Evolutionary conservation across 768 basidiomycete species (phyloP).

Genomic region (Suillus brevipes): DNA sequence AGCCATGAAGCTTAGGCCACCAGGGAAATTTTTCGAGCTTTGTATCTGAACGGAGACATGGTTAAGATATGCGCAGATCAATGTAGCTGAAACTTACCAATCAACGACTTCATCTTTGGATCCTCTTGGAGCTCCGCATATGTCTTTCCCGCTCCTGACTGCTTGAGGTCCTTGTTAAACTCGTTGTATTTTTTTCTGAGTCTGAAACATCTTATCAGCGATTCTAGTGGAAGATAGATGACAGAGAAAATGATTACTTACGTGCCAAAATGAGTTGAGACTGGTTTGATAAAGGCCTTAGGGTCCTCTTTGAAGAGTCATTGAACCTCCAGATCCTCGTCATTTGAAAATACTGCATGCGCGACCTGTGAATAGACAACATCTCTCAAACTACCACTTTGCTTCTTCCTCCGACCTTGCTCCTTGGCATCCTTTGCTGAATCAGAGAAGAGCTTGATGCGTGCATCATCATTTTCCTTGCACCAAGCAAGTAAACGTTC

Average conservation of each 20-base stretch:
- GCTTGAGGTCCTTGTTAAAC: background rate
- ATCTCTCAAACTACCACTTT: background rate
- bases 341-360: background rate
- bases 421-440: slow-evolving; percentile 4
- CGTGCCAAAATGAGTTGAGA: background rate
- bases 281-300: background rate
- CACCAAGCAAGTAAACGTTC: background rate
- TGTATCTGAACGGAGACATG: background rate
- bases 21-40: slow-evolving; percentile 10
- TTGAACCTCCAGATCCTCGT: background rate
- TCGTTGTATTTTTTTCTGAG: background rate
- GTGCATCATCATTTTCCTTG: background rate
- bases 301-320: background rate
- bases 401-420: background rate
- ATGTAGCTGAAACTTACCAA: background rate
- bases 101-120: background rate
- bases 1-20: slow-evolving; percentile 13
- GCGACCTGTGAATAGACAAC: background rate
- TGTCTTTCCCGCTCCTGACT: background rate
- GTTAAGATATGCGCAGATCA: background rate
- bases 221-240: background rate
- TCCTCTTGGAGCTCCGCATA: background rate
- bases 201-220: background rate
- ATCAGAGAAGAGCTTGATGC: slow-evolving; percentile 3
- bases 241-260: background rate